These are phyloP conservation scores for Lipomyces yamanashiensis DNA, from an alignment of 805 yeast genomes.

Conservation along the genomic window DNA sequence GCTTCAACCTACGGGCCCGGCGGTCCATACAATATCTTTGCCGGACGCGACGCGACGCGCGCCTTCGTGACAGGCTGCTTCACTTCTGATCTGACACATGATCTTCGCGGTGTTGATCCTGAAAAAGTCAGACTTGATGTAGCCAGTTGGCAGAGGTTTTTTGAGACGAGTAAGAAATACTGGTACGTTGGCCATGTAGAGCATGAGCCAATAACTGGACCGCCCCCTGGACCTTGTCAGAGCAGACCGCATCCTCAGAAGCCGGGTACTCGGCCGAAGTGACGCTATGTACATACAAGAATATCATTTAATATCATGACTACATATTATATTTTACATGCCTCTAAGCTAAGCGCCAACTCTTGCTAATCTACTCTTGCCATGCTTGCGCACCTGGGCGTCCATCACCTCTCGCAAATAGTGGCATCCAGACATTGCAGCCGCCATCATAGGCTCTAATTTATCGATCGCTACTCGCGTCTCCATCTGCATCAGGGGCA, in stretches of 20 bases:
- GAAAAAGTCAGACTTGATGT: slow-evolving; percentile 51
- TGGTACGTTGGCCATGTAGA: slow-evolving; percentile 66
- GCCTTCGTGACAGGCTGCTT: slow-evolving; percentile 76
- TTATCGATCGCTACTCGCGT: slow-evolving; percentile 83
- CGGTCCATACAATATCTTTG: slow-evolving; percentile 60
- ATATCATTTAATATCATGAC: not conserved
- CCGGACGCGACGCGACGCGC: slow-evolving; percentile 71
- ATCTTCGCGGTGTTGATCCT: slow-evolving; percentile 62
- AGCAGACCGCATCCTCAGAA: slow-evolving; percentile 19
- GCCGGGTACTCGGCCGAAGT: not conserved
- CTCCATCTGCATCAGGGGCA: slow-evolving; percentile 76
- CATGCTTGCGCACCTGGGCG: slow-evolving; percentile 75
- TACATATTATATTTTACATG: not conserved
- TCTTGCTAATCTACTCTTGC: slow-evolving; percentile 54
- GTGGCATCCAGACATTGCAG: slow-evolving; percentile 87
- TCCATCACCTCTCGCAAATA: slow-evolving; percentile 85
- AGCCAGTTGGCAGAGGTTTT: slow-evolving; percentile 59
- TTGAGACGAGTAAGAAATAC: slow-evolving; percentile 51
- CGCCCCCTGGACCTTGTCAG: slow-evolving; percentile 57
- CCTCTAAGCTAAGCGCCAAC: not conserved
- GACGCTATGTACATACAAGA: not conserved
- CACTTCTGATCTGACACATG: slow-evolving; percentile 60
- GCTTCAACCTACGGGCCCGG: slow-evolving; percentile 61
- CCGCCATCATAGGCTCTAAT: slow-evolving; percentile 72
- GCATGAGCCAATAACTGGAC: slow-evolving; percentile 53